Evolutionary conservation across 1,284 basidiomycete genomes (phyloP), one percentile per base, ranked within the genome.

Genomic region (Puccinia triticina): DNA sequence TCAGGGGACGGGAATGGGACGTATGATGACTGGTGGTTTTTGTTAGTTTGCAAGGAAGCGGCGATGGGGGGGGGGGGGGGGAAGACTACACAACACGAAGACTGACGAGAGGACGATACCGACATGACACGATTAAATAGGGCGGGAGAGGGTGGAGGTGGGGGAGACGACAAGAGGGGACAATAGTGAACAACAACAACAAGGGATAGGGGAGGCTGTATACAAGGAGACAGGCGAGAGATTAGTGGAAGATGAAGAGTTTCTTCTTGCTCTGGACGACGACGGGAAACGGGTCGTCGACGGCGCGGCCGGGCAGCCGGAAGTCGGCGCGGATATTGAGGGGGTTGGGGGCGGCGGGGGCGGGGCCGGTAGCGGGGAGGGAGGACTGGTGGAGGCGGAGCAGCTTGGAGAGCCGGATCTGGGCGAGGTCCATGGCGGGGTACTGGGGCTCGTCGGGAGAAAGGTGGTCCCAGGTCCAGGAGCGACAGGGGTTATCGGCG

Each of bases 391-490:
- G 8, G 29, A 46, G 16, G 26, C 11, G 40, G 40, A 32, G 29
- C 1, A 34, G n/a, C 16, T 43, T 76, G 32, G 53, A 59, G 43
- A 40, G 57, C 16, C 76, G 18, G 57, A 77, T 59, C 32, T 48
- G 34, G n/a, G 29, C 76, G 18, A 77, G 76, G 48, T 77, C 43
- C 76, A 77, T 77, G 23, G 59, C 76, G 23, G 76, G 76, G 50
- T 77, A 77, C 26, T 77, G 76, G 26, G 76, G 76, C 8, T 67
- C 76, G 32, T 77, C 55, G 4, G 57, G 32, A 4, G 76, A 59
- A 21, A 77, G 48, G 67, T 77, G 76, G 48, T 66, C 76, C 76
- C 76, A 77, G 29, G 57, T 66, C 76, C 76, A 77, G 40, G 32
- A 55, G 5, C 73, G 12, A 59, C 32, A 50, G n/a, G 29, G 11